Conservation (phyloP, 2,329 filamentous ascomycete species). For the Fusarium fujikuroi region DNA sequence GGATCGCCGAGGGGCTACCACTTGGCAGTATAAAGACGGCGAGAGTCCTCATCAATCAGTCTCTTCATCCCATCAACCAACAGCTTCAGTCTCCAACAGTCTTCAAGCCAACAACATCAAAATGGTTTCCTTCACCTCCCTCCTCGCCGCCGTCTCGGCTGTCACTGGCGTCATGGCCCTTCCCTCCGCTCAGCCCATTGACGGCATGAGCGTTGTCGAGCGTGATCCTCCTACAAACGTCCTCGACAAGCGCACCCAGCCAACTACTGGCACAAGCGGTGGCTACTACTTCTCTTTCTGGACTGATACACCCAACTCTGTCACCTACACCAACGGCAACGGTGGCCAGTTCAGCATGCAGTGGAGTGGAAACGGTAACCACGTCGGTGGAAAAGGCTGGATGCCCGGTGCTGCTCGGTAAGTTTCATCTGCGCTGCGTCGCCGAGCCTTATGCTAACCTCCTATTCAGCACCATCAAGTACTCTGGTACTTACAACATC, state of each 20-base stretch:
- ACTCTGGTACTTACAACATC: slow-evolving; percentile 47
- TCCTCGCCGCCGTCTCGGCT: slow-evolving; percentile 34
- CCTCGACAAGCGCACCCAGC: slow-evolving; percentile 46
- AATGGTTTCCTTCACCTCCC: slow-evolving; percentile 41
- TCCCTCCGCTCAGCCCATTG: slow-evolving; percentile 14
- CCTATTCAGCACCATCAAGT: slow-evolving; percentile 35
- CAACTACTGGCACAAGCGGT: slow-evolving; percentile 52
- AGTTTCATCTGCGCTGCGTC: not conserved
- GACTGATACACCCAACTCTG: slow-evolving; percentile 57
- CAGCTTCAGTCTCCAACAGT: not conserved
- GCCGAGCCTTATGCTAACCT: slow-evolving; percentile 6
- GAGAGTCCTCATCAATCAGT: not conserved
- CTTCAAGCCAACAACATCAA: not conserved
- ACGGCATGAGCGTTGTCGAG: not conserved
- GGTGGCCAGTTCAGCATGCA: slow-evolving; percentile 56
- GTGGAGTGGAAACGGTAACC: slow-evolving; percentile 53
- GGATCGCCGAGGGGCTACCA: not conserved
- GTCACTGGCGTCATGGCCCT: slow-evolving; percentile 34
- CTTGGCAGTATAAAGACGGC: slow-evolving; percentile 26
- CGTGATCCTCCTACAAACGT: slow-evolving; percentile 11
- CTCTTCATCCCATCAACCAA: not conserved
- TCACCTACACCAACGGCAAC: slow-evolving; percentile 58
- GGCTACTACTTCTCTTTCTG: slow-evolving; percentile 61
- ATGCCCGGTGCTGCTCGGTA: slow-evolving; percentile 48
- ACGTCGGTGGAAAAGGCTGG: slow-evolving; percentile 45